Percentiles rank a stretch among this genome's conserved stretches.
Evolutionary conservation across 2,329 filamentous ascomycete species (phyloP).

Genomic region (Neocatenulostroma microsporum): DNA sequence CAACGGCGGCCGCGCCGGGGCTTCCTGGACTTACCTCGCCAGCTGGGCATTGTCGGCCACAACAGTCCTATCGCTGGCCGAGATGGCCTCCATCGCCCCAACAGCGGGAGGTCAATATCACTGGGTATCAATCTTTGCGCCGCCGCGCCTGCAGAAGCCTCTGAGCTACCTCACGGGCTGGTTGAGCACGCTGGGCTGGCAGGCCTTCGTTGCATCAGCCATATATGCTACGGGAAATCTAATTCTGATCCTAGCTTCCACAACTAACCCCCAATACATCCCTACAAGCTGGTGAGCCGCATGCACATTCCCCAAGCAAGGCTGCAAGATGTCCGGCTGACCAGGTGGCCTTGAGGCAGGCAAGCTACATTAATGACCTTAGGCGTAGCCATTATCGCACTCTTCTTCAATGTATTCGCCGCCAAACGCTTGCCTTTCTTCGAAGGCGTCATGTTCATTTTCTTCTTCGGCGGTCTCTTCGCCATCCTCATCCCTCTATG

Average conservation of each 20-base stretch:
- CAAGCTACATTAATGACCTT: constrained; percentile 36
- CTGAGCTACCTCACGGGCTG: constrained; percentile 36
- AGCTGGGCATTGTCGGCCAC: constrained; percentile 28
- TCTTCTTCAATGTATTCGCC: constrained; percentile 12
- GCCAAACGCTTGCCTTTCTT: constrained; percentile 11
- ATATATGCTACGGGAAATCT: constrained; percentile 15
- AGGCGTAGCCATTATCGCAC: constrained; percentile 3
- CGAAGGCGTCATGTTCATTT: constrained; percentile 12
- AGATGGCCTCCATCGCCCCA: constrained; percentile 30
- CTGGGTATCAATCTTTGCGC: constrained; percentile 34
- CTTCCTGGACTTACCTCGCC: constrained; percentile 29
- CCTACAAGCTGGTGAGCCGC: constrained; percentile 30
- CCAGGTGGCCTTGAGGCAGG: constrained; percentile 7
- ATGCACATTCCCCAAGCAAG: no score
- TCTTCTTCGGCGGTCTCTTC: constrained; percentile 16
- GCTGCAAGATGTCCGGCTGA: no score
- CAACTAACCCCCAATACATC: constrained; percentile 31
- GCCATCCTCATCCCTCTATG: constrained; percentile 9
- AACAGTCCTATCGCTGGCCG: constrained; percentile 27
- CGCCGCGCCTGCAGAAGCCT: constrained; percentile 30
- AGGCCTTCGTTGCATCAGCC: constrained; percentile 26
- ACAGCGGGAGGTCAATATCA: constrained; percentile 20
- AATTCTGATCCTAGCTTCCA: constrained; percentile 29
- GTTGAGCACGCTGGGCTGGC: constrained; percentile 33
- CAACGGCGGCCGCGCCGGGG: constrained; percentile 23